phyloP scores from a whole-genome alignment of 441 rosid genomes.

The Hura crepitans region DNA sequence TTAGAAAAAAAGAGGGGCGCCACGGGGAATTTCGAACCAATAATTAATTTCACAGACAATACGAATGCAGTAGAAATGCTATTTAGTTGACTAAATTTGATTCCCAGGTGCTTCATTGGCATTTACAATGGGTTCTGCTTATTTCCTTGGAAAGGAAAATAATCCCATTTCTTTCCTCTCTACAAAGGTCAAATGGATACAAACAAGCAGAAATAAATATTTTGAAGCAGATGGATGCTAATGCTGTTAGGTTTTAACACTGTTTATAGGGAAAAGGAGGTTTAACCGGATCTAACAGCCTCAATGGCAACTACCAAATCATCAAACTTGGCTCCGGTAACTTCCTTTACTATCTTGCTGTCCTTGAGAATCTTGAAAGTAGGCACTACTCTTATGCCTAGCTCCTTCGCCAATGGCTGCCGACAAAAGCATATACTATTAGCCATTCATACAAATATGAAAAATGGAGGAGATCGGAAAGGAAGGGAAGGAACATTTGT shows the following conservation, averaged over 20 bases:
- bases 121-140: constrained; percentile 15
- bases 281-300: constrained; percentile 55
- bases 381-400: constrained; percentile 79
- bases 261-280: constrained; percentile 17
- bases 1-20: no score
- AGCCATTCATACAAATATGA: background rate
- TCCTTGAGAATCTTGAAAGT: constrained; percentile 83
- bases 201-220: constrained; percentile 4
- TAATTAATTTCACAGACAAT: background rate
- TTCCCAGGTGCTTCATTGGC: constrained; percentile 1
- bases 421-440: constrained; percentile 18
- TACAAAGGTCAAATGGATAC: background rate
- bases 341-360: constrained; percentile 65
- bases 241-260: constrained; percentile 24
- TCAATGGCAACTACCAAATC: constrained; percentile 69
- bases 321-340: constrained; percentile 73
- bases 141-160: background rate
- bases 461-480: background rate
- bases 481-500: background rate
- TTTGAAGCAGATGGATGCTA: background rate
- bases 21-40: background rate
- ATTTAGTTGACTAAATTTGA: background rate
- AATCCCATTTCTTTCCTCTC: background rate
- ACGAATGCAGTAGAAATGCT: background rate
- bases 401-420: constrained; percentile 92